A percentile compares a stretch with the other conserved stretches of the same genome.
Conservation (phyloP, 1,139 yeast species). For the Geotrichum australiense region DNA sequence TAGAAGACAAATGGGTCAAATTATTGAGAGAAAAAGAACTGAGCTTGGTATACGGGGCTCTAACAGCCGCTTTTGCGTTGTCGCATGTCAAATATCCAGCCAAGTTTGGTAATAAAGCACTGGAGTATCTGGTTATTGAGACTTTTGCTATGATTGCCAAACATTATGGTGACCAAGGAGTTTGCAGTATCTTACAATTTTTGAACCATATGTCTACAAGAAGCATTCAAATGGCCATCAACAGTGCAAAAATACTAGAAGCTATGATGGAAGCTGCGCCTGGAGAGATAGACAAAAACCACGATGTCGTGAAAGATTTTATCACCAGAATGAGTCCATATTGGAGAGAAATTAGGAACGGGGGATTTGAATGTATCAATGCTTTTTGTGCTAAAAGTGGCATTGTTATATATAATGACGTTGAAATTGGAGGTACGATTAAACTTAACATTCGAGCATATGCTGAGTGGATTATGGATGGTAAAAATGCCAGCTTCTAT, state of each 20-base stretch:
- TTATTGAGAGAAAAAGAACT: slow-evolving; percentile 7
- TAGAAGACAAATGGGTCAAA: background rate
- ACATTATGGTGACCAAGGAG: slow-evolving; percentile 9
- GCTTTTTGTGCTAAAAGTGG: slow-evolving; percentile 3
- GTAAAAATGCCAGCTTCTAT: too few species aligned
- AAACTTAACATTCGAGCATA: too few species aligned
- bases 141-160: slow-evolving; percentile 6
- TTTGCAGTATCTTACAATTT: slow-evolving; percentile 3
- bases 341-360: background rate
- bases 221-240: slow-evolving; percentile 7
- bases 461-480: too few species aligned
- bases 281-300: background rate
- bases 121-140: slow-evolving; percentile 7
- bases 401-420: too few species aligned
- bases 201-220: background rate
- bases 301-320: slow-evolving; percentile 4
- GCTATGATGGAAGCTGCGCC: slow-evolving; percentile 1
- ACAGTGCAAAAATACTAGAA: slow-evolving; percentile 4
- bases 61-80: slow-evolving; percentile 8
- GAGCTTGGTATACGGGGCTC: slow-evolving; percentile 1
- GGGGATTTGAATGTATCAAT: background rate
- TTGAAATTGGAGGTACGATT: too few species aligned
- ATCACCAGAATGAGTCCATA: slow-evolving; percentile 1
- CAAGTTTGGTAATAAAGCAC: slow-evolving; percentile 3
- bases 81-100: slow-evolving; percentile 9